Evolutionary conservation across 1,284 basidiomycete species (phyloP).

Genomic region (Pseudozyma pruni): DNA sequence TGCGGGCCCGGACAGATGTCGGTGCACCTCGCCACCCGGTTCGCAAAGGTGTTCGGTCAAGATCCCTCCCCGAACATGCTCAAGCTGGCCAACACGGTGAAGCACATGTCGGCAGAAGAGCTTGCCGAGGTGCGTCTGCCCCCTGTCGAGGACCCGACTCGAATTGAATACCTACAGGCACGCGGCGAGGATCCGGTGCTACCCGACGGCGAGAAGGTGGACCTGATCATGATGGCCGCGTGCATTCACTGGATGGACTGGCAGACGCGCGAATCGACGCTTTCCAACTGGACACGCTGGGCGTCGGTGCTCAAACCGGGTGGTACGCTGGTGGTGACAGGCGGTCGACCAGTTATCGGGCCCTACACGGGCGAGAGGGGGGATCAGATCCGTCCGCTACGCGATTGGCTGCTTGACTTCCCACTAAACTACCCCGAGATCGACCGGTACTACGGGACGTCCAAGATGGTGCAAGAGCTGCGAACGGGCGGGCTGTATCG

Average conservation of each 20-base stretch:
- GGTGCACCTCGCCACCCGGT: constrained; percentile 42
- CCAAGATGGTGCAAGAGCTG: constrained; percentile 1
- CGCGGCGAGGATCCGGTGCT: constrained; percentile 34
- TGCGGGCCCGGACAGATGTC: constrained; percentile 49
- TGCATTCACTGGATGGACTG: constrained; percentile 53
- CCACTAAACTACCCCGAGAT: constrained; percentile 23
- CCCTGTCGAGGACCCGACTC: constrained; percentile 18
- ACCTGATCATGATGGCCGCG: constrained; percentile 46
- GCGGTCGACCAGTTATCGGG: constrained; percentile 33
- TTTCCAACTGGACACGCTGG: constrained; percentile 36
- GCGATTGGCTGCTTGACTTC: constrained; percentile 44
- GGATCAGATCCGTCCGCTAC: constrained; percentile 31
- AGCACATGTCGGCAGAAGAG: constrained; percentile 39
- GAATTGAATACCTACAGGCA: constrained; percentile 32
- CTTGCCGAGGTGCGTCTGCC: constrained; percentile 30
- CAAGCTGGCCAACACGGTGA: constrained; percentile 42
- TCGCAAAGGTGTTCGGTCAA: constrained; percentile 33
- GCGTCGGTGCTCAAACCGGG: constrained; percentile 42
- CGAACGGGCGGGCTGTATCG: constrained; percentile 35
- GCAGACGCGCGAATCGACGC: constrained; percentile 17
- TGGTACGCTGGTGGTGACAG: constrained; percentile 33
- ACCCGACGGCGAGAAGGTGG: constrained; percentile 37
- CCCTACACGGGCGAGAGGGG: constrained; percentile 33
- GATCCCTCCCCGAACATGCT: constrained; percentile 46
- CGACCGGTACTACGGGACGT: constrained; percentile 15